A percentile compares a stretch with the other conserved stretches of the same genome.
Evolutionary conservation across 164 flowering plant species (phyloP).

Genomic region (Dillenia suffruticosa): DNA sequence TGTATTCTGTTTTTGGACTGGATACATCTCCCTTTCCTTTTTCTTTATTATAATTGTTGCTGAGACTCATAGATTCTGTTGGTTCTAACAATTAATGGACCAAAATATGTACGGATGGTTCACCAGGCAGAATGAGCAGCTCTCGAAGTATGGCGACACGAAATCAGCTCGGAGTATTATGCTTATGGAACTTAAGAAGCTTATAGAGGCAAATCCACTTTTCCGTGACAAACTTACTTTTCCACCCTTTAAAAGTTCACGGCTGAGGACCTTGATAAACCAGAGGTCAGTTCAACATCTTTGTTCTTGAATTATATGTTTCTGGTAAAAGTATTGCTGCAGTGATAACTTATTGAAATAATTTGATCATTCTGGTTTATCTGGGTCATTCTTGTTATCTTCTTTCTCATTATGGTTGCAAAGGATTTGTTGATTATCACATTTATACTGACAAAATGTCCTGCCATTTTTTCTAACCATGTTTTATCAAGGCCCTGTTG

Average conservation of each 20-base stretch:
- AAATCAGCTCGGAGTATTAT: slow-evolving; percentile 62
- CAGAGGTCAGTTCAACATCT: slow-evolving; percentile 37
- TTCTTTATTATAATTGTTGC: neutral
- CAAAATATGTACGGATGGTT: neutral
- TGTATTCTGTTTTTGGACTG: neutral
- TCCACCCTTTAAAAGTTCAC: slow-evolving; percentile 50
- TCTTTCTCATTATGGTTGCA: too few species aligned
- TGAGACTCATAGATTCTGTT: too few species aligned
- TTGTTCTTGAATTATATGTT: neutral
- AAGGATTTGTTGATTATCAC: too few species aligned
- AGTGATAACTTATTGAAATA: too few species aligned
- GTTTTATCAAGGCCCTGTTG: neutral
- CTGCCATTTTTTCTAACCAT: too few species aligned
- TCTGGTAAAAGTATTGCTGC: too few species aligned
- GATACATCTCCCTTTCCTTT: neutral
- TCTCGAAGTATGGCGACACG: slow-evolving; percentile 74
- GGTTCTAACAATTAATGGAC: too few species aligned
- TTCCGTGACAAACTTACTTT: slow-evolving; percentile 63
- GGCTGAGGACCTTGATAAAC: slow-evolving; percentile 56
- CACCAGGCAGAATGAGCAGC: slow-evolving; percentile 66
- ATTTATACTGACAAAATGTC: too few species aligned
- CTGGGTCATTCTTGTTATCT: too few species aligned
- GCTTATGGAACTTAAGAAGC: slow-evolving; percentile 67
- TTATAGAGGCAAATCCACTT: slow-evolving; percentile 68
- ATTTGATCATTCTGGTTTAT: too few species aligned